Percentiles rank a stretch among this genome's conserved stretches.
phyloP scores from a whole-genome alignment of 1,284 basidiomycete genomes.

The Puccinia coronata region DNA sequence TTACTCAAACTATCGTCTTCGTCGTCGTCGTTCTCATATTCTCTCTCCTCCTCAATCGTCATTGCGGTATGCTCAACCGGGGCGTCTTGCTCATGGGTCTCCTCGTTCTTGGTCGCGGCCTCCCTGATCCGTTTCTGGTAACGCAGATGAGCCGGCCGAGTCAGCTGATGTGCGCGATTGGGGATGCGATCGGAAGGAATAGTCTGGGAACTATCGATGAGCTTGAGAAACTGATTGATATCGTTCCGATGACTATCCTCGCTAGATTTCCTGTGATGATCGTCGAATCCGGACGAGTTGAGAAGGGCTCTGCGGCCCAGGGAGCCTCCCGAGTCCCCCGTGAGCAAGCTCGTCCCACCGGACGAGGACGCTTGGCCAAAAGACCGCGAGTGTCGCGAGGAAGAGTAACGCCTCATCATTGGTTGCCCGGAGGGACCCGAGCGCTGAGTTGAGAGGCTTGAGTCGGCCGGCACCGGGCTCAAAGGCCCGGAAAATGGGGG shows the following conservation, averaged over 20 bases:
- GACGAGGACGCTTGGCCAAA: constrained; percentile 30
- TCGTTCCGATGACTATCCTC: constrained; percentile 8
- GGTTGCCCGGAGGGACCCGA: constrained; percentile 15
- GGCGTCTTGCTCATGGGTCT: neutral
- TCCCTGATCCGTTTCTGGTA: neutral
- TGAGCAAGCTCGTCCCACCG: neutral
- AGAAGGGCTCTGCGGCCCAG: neutral
- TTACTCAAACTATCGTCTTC: neutral
- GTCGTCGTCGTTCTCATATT: neutral
- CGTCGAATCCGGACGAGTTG: constrained; percentile 2
- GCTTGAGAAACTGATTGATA: constrained; percentile 17
- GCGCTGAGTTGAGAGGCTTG: neutral
- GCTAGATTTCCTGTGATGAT: neutral
- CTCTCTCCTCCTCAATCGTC: neutral
- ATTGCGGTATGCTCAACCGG: neutral
- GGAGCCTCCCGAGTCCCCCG: constrained; percentile 14
- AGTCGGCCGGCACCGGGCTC: neutral
- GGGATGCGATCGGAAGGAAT: neutral
- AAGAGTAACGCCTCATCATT: constrained; percentile 36
- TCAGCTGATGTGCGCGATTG: neutral
- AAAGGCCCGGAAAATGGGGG: neutral
- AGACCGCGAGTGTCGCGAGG: constrained; percentile 40
- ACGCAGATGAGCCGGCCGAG: neutral
- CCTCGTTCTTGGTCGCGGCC: neutral
- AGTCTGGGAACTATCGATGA: constrained; percentile 20